These are phyloP conservation scores for Ailanthus altissimus DNA, from an alignment of 345 rosid genomes.

Conservation along the genomic window DNA sequence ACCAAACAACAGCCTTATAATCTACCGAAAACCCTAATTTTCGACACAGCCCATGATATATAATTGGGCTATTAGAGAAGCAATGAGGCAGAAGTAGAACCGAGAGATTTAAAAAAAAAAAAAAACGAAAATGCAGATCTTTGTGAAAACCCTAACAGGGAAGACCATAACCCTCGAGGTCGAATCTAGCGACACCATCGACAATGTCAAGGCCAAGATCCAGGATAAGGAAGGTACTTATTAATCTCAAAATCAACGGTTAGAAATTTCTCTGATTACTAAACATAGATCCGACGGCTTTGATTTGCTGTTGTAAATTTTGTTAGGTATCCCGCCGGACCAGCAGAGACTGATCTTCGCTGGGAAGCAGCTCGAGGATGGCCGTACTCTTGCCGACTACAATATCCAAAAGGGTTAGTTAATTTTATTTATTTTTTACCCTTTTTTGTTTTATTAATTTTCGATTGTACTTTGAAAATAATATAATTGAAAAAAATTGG, in stretches of 20 bases:
- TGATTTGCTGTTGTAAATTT: slow-evolving; percentile 6
- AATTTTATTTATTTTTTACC: background rate
- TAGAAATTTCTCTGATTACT: background rate
- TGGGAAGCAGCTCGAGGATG: slow-evolving; percentile 61
- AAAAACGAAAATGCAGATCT: slow-evolving; percentile 57
- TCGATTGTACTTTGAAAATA: background rate
- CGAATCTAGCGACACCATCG: slow-evolving; percentile 72
- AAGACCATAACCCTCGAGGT: slow-evolving; percentile 80
- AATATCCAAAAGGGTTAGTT: slow-evolving; percentile 51
- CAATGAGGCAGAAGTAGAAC: background rate
- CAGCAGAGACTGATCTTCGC: slow-evolving; percentile 59
- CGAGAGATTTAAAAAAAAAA: too few species aligned
- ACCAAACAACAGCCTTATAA: slow-evolving; percentile 25
- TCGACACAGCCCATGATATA: background rate
- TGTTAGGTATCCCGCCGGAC: slow-evolving; percentile 53
- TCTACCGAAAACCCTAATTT: slow-evolving; percentile 10
- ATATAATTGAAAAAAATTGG: background rate
- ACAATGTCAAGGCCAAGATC: slow-evolving; percentile 77
- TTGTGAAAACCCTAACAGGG: slow-evolving; percentile 74
- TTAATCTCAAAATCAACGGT: background rate
- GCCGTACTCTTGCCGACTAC: slow-evolving; percentile 55
- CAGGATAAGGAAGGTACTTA: slow-evolving; percentile 71
- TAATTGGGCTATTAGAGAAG: background rate
- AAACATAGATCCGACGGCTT: background rate
- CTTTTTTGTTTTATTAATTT: background rate